Evolutionary conservation across 1,139 yeast species (phyloP), one percentile per base, ranked within the genome.

Genomic region (Scheffersomyces segobiensis): DNA sequence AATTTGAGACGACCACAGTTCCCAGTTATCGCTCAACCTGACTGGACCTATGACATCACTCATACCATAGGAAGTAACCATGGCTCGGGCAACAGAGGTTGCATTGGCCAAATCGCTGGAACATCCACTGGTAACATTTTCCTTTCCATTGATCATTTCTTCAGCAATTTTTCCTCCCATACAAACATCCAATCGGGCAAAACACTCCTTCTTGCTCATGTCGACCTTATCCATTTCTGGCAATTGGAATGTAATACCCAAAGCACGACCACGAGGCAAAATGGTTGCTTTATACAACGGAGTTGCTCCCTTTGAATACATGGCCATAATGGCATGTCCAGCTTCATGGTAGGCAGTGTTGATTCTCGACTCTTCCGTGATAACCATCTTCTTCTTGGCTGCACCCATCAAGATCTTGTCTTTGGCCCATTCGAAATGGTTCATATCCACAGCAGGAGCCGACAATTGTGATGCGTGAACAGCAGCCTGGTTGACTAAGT

Each of bases 91-190:
- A 57, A 93, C 95, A 60, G 85, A 83, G 0, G 99, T 96, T 21
- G 99, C 99, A 66, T 84, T 87, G 63, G 90, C 85, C 66, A 95
- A 83, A 75, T 95, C 99, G 18, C 96, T 88, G 0, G 97, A 89
- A 77, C 98, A 93, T 8, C 98, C 98, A 65, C 95, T 87, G 1
- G 99, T 95, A 19, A 96, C 97, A 70, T 93, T 91, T 58, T 92
- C 97, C 53, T 87, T 83, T 2, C 99, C 99, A 70, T 91, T 91
- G 53, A 91, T 83, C 81, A 92, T 80, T 72, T 93, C 98, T 78
- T 95, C 99, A 46, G 99, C 99, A 61, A 93, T 88, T 73, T 93
- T 93, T 62, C 99, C 99, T 61, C 99, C 99, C 99, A 95, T 95
- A 72, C 97, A 93, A 56, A 95, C 99, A 73, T 95, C 99, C 64